Percentiles rank a stretch among this genome's conserved stretches.
These are phyloP conservation scores for Tricholoma terreum DNA, from an alignment of 768 basidiomycete species.

Conservation along the genomic window DNA sequence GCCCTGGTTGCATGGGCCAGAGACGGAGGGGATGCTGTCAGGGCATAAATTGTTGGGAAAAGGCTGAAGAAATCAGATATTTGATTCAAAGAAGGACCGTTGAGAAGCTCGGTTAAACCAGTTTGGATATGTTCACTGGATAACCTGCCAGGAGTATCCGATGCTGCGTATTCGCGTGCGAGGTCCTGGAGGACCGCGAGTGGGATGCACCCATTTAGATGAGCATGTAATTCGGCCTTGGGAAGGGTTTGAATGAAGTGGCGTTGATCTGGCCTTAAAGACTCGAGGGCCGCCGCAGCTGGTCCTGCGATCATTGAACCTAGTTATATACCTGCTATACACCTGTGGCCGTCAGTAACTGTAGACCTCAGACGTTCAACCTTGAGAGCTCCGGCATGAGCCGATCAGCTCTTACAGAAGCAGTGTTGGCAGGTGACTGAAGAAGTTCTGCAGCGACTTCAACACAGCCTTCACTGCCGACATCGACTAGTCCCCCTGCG, in stretches of 20 bases:
- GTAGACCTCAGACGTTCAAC: no score
- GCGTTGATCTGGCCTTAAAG: constrained; percentile 49
- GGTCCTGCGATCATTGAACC: constrained; percentile 40
- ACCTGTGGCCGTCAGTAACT: no score
- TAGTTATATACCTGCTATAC: no score
- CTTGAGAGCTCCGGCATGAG: no score
- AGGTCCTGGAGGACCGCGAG: constrained; percentile 59
- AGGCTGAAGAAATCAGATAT: constrained; percentile 72
- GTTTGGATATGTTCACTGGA: constrained; percentile 27
- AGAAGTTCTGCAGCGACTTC: no score
- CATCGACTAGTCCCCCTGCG: no score
- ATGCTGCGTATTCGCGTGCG: constrained; percentile 39
- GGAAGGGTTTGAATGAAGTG: constrained; percentile 61
- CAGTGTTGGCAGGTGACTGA: no score
- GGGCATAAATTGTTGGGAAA: constrained; percentile 76
- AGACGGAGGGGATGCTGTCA: constrained; percentile 59
- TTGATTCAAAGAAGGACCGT: constrained; percentile 44
- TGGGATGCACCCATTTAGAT: constrained; percentile 84
- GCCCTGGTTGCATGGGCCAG: constrained; percentile 56
- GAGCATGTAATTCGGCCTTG: constrained; percentile 85
- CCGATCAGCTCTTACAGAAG: no score
- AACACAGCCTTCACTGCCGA: no score
- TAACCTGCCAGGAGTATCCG: constrained; percentile 8
- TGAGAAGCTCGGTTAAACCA: constrained; percentile 37
- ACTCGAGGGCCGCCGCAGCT: constrained; percentile 49